Evolutionary conservation across 2,329 filamentous ascomycete genomes (phyloP), one percentile per base, ranked within the genome.

Genomic region (Amesomyces nigricolor): DNA sequence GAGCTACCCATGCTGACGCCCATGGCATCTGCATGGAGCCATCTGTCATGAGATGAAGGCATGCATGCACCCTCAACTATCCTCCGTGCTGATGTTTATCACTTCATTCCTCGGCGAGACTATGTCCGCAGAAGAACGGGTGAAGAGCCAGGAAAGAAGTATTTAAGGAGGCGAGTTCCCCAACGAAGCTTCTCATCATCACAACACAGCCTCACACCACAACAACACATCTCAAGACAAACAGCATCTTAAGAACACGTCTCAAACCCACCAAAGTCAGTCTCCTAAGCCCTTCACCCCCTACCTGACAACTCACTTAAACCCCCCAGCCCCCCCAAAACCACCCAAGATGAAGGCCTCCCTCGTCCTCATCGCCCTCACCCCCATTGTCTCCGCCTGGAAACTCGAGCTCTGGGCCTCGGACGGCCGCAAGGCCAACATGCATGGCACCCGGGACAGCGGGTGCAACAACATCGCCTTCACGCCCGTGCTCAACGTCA

Each of bases 381-480:
- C 32, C 8, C 47, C 54, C 47, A 35, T 56, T 37, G 40, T 48
- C 35, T 51, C 58, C 10, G 58, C 54, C 51, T 59, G 58, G 58
- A 57, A 53, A n/a, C 58, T 59, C 32, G 44, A 57, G 22, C 58
- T 59, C 26, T 52, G 29, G 22, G 29, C 30, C 39, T 32, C 39
- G 4, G 58, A 53, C 51, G 51, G 48, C 5, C 54, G 58, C 48
- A 49, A 53, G 26, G 26, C 37, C 45, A 53, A 9, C 46, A 55
- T 52, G 50, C 46, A 53, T 45, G 58, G 54, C 47, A 48, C 26
- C 6, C 17, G 5, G 8, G 49, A 58, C 52, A 56, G 44, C 48
- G 54, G 51, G 30, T 59, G 58, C 54, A 57, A 55, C 26, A 55
- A 59, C 54, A 55, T 59, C 44, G 44, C 10, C 17, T 59, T 59